phyloP scores from a whole-genome alignment of 768 basidiomycete genomes.

The Gyrodon lividus region DNA sequence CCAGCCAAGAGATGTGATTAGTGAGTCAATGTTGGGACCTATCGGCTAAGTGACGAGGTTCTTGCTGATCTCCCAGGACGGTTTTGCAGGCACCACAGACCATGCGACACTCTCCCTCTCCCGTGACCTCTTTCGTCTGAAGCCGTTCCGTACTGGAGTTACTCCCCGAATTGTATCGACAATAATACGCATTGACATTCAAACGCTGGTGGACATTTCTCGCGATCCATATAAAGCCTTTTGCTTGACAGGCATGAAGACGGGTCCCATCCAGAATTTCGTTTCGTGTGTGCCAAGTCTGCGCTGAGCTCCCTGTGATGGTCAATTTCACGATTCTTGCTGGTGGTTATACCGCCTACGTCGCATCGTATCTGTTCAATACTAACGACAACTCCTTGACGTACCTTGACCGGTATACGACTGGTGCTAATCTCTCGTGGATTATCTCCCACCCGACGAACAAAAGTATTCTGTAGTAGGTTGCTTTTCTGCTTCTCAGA shows the following conservation, averaged over 20 bases:
- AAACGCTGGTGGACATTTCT: not conserved
- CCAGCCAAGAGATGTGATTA: too few species aligned
- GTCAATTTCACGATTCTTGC: constrained; percentile 69
- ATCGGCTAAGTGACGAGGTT: not conserved
- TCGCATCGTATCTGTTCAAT: constrained; percentile 65
- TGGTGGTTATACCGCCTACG: constrained; percentile 59
- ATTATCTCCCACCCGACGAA: constrained; percentile 56
- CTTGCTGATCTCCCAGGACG: not conserved
- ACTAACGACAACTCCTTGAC: constrained; percentile 46
- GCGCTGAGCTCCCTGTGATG: constrained; percentile 36
- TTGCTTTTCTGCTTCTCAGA: not conserved
- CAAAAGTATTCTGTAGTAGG: constrained; percentile 60
- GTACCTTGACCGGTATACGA: constrained; percentile 42
- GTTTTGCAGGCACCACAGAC: too few species aligned
- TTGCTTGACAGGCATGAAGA: not conserved
- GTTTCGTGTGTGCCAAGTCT: not conserved
- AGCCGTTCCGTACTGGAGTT: not conserved
- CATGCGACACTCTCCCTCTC: not conserved
- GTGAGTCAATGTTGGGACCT: too few species aligned
- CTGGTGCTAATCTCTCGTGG: constrained; percentile 57
- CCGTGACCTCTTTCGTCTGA: not conserved
- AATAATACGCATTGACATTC: not conserved
- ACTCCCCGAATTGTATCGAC: too few species aligned
- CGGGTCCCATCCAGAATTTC: too few species aligned
- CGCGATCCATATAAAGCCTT: not conserved